Evolutionary conservation across 345 rosid species (phyloP).

Genomic region (Cardamine resedifolia): DNA sequence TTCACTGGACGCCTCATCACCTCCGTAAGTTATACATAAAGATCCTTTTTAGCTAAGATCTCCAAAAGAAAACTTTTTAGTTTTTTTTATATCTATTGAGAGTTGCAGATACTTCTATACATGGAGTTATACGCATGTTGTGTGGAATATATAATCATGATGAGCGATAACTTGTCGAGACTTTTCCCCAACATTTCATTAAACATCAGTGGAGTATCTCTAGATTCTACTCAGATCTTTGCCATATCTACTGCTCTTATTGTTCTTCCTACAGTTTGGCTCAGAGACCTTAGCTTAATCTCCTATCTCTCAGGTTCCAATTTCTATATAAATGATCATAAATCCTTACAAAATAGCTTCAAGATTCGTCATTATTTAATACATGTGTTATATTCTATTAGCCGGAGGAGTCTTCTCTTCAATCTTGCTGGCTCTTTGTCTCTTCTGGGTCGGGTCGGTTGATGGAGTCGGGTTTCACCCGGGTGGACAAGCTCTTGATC

Average conservation of each 20-base stretch:
- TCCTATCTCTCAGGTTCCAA: constrained; percentile 76
- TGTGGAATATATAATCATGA: constrained; percentile 79
- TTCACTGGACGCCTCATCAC: constrained; percentile 52
- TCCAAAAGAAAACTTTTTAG: background rate
- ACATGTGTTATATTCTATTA: constrained; percentile 12
- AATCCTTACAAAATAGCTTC: background rate
- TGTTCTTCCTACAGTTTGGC: constrained; percentile 89
- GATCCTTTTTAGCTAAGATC: background rate
- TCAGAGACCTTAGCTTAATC: constrained; percentile 67
- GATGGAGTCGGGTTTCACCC: constrained; percentile 67
- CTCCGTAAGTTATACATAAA: constrained; percentile 46
- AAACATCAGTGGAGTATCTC: constrained; percentile 44
- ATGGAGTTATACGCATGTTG: constrained; percentile 77
- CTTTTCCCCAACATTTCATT: constrained; percentile 55
- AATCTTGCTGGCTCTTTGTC: constrained; percentile 55
- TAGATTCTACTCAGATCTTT: constrained; percentile 52
- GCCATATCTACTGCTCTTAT: constrained; percentile 48
- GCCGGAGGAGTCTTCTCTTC: constrained; percentile 84
- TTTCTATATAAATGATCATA: background rate
- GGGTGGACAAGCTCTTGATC: constrained; percentile 50
- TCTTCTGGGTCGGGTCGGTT: constrained; percentile 67
- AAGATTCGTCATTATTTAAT: background rate
- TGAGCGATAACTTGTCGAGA: constrained; percentile 68
- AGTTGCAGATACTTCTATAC: constrained; percentile 63
- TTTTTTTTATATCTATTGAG: too few relatives aligned